phyloP scores from a whole-genome alignment of 164 flowering plant genomes.

The Chimonanthus salicifolius region DNA sequence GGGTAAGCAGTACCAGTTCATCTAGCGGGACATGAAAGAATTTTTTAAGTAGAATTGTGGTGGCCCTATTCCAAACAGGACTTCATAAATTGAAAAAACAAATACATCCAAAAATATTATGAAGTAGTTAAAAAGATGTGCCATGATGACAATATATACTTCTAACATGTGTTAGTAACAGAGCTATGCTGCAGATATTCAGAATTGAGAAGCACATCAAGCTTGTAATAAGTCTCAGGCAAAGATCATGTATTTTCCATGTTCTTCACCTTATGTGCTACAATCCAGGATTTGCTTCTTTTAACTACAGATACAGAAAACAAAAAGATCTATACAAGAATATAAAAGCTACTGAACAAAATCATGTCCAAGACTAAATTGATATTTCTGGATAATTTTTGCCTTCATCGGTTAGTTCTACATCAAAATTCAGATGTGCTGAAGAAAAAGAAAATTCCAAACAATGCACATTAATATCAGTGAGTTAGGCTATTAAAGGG shows the following conservation, averaged over 20 bases:
- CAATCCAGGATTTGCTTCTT: too few species aligned
- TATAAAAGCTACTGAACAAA: neutral
- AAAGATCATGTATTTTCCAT: too few species aligned
- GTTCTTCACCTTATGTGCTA: too few species aligned
- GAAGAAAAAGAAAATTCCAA: conserved; percentile 2
- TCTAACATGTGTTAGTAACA: neutral
- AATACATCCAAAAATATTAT: neutral
- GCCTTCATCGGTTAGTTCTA: neutral
- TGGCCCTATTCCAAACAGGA: neutral
- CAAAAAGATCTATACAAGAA: neutral
- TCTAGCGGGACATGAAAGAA: neutral
- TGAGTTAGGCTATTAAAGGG: neutral
- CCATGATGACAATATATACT: neutral
- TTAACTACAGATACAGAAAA: neutral
- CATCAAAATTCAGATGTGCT: neutral
- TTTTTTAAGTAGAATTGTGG: too few species aligned
- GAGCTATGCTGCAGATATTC: neutral
- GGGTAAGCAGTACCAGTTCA: neutral
- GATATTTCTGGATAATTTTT: conserved; percentile 3
- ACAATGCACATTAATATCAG: neutral
- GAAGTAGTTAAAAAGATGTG: neutral
- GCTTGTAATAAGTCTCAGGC: neutral
- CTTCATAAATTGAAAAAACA: neutral
- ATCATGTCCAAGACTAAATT: neutral
- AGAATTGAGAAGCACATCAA: neutral